A percentile compares a stretch with the other conserved stretches of the same genome.
phyloP scores from a whole-genome alignment of 2,329 filamentous ascomycete species.

The Colletotrichum filicis region DNA sequence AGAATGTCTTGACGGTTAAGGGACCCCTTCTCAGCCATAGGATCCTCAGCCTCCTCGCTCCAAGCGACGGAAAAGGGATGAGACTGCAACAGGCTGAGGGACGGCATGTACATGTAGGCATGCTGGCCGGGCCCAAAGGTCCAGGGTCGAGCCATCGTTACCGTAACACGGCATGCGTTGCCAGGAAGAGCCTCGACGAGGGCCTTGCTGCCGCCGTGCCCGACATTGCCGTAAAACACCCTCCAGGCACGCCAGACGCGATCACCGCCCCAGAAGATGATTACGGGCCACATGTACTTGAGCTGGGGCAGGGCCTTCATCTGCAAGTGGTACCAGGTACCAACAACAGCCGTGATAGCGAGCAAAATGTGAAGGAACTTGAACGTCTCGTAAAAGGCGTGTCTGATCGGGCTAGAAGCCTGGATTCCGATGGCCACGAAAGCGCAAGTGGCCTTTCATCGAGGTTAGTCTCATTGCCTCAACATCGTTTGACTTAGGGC shows the following conservation, averaged over 20 bases:
- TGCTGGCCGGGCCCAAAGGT: slow-evolving; percentile 80
- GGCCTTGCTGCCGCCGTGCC: slow-evolving; percentile 73
- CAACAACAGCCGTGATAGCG: slow-evolving; percentile 69
- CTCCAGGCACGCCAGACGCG: slow-evolving; percentile 68
- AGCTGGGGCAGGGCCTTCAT: slow-evolving; percentile 65
- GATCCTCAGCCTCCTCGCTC: slow-evolving; percentile 72
- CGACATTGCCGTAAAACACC: slow-evolving; percentile 74
- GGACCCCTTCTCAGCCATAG: slow-evolving; percentile 65
- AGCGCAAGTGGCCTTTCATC: slow-evolving; percentile 63
- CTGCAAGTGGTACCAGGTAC: slow-evolving; percentile 74
- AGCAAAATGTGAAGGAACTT: slow-evolving; percentile 76
- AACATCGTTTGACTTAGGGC: background rate
- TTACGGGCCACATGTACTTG: slow-evolving; percentile 68
- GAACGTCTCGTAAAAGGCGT: slow-evolving; percentile 85
- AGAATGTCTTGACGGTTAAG: slow-evolving; percentile 69
- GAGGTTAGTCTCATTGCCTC: slow-evolving; percentile 32
- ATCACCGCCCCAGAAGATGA: slow-evolving; percentile 76
- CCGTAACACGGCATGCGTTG: slow-evolving; percentile 78
- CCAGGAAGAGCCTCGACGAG: slow-evolving; percentile 81
- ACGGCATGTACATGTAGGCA: slow-evolving; percentile 82
- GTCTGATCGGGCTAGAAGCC: slow-evolving; percentile 76
- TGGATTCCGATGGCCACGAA: slow-evolving; percentile 74
- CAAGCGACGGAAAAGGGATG: slow-evolving; percentile 85
- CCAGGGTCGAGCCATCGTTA: slow-evolving; percentile 82
- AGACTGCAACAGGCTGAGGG: slow-evolving; percentile 77